Evolutionary conservation across 2,329 filamentous ascomycete genomes (phyloP).

Genomic region (Phialophora verrucosa): DNA sequence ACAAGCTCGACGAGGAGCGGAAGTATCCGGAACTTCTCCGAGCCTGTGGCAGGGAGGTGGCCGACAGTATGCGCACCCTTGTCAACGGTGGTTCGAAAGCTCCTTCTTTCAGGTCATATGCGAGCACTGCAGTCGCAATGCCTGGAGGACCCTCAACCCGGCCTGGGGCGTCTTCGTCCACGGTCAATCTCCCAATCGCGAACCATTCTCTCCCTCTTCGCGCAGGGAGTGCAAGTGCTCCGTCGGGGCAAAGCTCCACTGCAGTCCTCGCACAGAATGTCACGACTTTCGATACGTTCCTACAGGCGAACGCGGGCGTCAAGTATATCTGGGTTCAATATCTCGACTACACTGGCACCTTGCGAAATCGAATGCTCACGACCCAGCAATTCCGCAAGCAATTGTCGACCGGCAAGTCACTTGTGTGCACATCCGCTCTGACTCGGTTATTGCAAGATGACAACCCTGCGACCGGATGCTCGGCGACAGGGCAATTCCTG

Average conservation of each 20-base stretch:
- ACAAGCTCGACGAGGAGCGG: slow-evolving; percentile 60
- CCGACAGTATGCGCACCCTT: slow-evolving; percentile 37
- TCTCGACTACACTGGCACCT: slow-evolving; percentile 75
- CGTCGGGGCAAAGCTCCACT: slow-evolving; percentile 19
- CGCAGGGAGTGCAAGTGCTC: slow-evolving; percentile 24
- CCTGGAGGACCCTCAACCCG: slow-evolving; percentile 13
- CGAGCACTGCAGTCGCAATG: slow-evolving; percentile 32
- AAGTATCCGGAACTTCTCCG: slow-evolving; percentile 39
- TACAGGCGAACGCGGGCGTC: slow-evolving; percentile 57
- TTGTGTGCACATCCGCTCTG: slow-evolving; percentile 69
- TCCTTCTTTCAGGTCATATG: slow-evolving; percentile 31
- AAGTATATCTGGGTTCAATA: slow-evolving; percentile 77
- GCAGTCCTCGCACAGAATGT: slow-evolving; percentile 32
- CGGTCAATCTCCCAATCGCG: slow-evolving; percentile 14
- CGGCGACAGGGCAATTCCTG: slow-evolving; percentile 68
- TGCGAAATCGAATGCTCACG: slow-evolving; percentile 71
- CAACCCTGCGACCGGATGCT: slow-evolving; percentile 58
- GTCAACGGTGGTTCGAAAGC: slow-evolving; percentile 37
- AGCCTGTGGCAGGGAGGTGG: slow-evolving; percentile 35
- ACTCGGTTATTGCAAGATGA: slow-evolving; percentile 74
- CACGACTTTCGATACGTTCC: slow-evolving; percentile 52
- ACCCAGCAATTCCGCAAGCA: slow-evolving; percentile 61
- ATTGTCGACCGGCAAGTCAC: slow-evolving; percentile 53
- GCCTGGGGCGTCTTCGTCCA: slow-evolving; percentile 20
- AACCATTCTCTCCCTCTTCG: slow-evolving; percentile 20